Evolutionary conservation across 176 grass and related monocot genomes (phyloP), one percentile per base, ranked within the genome.

Genomic region (Rhynchospora breviuscula): DNA sequence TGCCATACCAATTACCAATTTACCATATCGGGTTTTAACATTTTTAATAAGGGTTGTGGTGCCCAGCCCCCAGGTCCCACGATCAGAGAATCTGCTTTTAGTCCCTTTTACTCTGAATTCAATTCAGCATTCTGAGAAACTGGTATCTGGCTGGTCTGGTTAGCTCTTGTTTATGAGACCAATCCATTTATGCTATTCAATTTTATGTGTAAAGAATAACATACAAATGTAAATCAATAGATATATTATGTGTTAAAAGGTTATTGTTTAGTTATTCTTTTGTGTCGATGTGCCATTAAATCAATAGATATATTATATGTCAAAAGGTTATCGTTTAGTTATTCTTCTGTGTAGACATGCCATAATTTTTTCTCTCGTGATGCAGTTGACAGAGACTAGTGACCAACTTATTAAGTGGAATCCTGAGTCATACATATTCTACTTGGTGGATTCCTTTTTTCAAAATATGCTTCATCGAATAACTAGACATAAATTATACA

Each of bases 361-460:
- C 12, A 33, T 57, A 51, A 51, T 1, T 17, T 66, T 33, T 67
- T 82, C 10, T 51, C 67, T 67, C 2, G n/a, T 59, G 56, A 81
- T 81, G 80, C 17, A 82, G 19, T 18, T 47, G 80, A 82, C 23
- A 31, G 62, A 13, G 80, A 82, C 80, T 29, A 65, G 45, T 67
- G 60, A 82, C 80, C 80, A 82, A 82, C 62, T 66, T 82, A 81
- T 8, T 62, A 45, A 81, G 54, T 62, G 35, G 11, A 82, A 53
- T 78, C 25, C 17, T 31, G 13, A 33, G 35, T 81, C 52, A 47
- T 76, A 52, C 48, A 46, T 48, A 44, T 78, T 85, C 56, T 63
- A 40, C 44, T 40, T 84, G 35, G 35, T 40, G 35, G 35, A 26
- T 78, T 57, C 56, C 56, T 33, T 57, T 46, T 46, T 33, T 78